phyloP scores from a whole-genome alignment of 257 asterid genomes.

The Orobanche coerulescens region DNA sequence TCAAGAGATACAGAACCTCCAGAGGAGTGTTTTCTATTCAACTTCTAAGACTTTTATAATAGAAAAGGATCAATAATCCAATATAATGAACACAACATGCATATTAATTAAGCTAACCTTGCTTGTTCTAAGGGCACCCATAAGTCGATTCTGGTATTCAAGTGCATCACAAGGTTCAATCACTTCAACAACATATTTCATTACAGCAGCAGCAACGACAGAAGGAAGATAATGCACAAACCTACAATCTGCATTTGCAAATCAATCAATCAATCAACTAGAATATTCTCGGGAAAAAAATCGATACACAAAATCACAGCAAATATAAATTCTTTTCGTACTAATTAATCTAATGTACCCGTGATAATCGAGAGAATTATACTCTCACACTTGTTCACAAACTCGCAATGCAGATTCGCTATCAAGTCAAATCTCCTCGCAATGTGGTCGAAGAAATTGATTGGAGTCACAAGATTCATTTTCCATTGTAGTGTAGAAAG shows the following conservation, averaged over 20 bases:
- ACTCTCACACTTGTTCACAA: slow-evolving; percentile 48
- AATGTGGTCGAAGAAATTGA: slow-evolving; percentile 68
- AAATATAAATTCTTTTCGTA: too few species aligned
- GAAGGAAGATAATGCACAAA: slow-evolving; percentile 44
- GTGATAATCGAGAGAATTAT: slow-evolving; percentile 47
- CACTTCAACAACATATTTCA: slow-evolving; percentile 29
- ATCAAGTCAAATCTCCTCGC: slow-evolving; percentile 55
- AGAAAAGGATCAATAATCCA: background rate
- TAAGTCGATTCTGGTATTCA: slow-evolving; percentile 25
- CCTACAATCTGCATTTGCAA: slow-evolving; percentile 47
- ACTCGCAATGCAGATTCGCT: slow-evolving; percentile 40
- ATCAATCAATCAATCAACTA: background rate
- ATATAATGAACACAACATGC: background rate
- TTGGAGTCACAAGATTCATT: slow-evolving; percentile 78
- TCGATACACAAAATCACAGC: background rate
- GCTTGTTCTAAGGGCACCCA: slow-evolving; percentile 27
- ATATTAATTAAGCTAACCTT: slow-evolving; percentile 23
- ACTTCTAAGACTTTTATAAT: background rate
- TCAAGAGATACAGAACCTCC: too few species aligned
- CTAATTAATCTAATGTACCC: slow-evolving; percentile 36
- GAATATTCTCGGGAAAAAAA: background rate
- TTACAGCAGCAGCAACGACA: slow-evolving; percentile 41
- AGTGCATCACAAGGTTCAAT: slow-evolving; percentile 30
- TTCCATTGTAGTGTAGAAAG: slow-evolving; percentile 71
- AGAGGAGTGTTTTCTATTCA: too few species aligned